Conservation (phyloP, 2,329 filamentous ascomycete genomes). For the Dactylellina haptotyla region DNA sequence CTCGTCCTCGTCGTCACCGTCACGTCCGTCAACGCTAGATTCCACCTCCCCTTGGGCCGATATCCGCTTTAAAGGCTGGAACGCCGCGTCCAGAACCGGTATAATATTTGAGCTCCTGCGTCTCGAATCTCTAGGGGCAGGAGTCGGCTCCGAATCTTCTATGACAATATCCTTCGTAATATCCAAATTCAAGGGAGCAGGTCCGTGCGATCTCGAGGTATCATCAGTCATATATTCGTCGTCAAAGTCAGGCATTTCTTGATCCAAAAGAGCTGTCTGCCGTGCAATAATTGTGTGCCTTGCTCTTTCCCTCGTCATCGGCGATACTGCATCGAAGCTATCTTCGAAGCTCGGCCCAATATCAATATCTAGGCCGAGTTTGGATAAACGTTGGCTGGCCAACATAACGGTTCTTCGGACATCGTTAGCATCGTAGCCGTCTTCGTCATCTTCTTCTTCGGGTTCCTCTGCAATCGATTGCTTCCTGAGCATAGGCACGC, state of each 20-base stretch:
- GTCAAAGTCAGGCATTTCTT: conserved; percentile 47
- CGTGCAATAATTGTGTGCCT: conserved; percentile 25
- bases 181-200: conserved; percentile 41
- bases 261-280: conserved; percentile 43
- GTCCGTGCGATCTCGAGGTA: conserved; percentile 38
- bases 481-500: conserved; percentile 58
- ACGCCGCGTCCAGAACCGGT: conserved; percentile 35
- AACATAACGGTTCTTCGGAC: conserved; percentile 48
- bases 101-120: conserved; percentile 52
- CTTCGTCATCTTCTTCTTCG: conserved; percentile 57
- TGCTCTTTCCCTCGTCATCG: conserved; percentile 22
- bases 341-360: conserved; percentile 51
- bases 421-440: conserved; percentile 25
- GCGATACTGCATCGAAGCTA: conserved; percentile 39
- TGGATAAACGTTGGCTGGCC: conserved; percentile 44
- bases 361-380: conserved; percentile 47
- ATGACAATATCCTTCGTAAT: conserved; percentile 37
- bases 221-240: conserved; percentile 48
- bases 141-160: conserved; percentile 46
- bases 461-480: conserved; percentile 61
- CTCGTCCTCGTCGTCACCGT: conserved; percentile 73
- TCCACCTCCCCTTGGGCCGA: conserved; percentile 50
- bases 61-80: conserved; percentile 50
- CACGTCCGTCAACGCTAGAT: conserved; percentile 65
- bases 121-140: conserved; percentile 35